phyloP scores from a whole-genome alignment of 331 rosid genomes.

The Quercus lobata region DNA sequence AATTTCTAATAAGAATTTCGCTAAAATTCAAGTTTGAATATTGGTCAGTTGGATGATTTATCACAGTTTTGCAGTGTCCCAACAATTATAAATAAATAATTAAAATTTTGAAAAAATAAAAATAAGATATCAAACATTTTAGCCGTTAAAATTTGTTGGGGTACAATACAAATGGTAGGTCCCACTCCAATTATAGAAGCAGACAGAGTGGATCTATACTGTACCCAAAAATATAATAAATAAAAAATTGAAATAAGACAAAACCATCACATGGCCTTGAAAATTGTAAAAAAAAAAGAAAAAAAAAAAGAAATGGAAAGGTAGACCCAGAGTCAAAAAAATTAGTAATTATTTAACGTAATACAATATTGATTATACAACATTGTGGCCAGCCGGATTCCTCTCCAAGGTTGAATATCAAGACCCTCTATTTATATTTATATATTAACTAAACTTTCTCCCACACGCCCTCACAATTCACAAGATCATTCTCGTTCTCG shows the following conservation, averaged over 20 bases:
- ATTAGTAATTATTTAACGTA: background rate
- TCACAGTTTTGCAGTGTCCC: too few species aligned
- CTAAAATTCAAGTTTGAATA: too few species aligned
- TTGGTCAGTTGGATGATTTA: too few species aligned
- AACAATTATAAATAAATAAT: too few species aligned
- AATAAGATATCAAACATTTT: too few species aligned
- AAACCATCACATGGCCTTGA: conserved; percentile 39
- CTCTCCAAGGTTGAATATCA: background rate
- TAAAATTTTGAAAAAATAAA: too few species aligned
- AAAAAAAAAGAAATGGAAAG: background rate
- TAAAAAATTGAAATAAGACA: too few species aligned
- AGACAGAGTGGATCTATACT: conserved; percentile 14
- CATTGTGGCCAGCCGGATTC: background rate
- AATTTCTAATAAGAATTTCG: too few species aligned
- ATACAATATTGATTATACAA: conserved; percentile 4
- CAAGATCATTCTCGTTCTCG: too few species aligned
- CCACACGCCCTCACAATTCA: conserved; percentile 10
- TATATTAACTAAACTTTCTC: conserved; percentile 8
- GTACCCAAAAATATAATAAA: background rate
- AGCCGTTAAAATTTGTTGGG: too few species aligned
- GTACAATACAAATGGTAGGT: too few species aligned
- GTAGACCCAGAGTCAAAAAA: conserved; percentile 20
- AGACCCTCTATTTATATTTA: background rate
- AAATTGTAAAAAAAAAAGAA: conserved; percentile 6
- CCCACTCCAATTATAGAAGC: too few species aligned